phyloP scores from a whole-genome alignment of 306 rosid genomes.

The Gastrolobium bilobum region DNA sequence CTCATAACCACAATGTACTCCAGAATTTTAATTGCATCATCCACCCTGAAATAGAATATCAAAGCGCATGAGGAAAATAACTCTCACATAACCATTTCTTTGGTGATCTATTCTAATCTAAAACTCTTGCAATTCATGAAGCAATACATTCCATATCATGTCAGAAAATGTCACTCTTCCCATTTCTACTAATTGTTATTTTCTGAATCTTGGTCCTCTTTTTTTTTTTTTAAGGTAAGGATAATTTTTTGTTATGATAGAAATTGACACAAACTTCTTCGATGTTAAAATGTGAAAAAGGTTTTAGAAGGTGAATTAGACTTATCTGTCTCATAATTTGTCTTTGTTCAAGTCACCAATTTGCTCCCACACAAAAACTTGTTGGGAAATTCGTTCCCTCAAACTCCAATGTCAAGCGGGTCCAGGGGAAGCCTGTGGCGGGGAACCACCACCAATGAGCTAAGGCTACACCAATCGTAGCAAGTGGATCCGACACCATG shows the following conservation, averaged over 20 bases:
- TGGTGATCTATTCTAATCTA: neutral
- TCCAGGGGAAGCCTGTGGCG: no score
- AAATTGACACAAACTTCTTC: neutral
- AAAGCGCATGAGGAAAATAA: constrained; percentile 28
- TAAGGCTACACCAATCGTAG: no score
- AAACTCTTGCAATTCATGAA: constrained; percentile 9
- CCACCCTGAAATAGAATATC: constrained; percentile 64
- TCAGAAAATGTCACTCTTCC: neutral
- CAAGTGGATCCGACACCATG: no score
- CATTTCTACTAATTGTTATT: neutral
- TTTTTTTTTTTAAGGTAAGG: neutral
- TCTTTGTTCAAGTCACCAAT: neutral
- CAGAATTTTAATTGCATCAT: constrained; percentile 87
- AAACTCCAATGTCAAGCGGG: no score
- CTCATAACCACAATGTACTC: constrained; percentile 79
- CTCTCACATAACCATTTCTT: constrained; percentile 4
- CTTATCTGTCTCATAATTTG: no score
- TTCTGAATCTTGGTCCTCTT: neutral
- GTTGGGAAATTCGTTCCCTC: no score
- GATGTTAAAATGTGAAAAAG: neutral
- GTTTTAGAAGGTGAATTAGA: neutral
- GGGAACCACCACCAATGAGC: no score
- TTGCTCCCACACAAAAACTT: neutral
- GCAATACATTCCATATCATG: neutral
- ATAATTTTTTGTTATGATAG: neutral